Evolutionary conservation across 2,329 filamentous ascomycete genomes (phyloP).

Genomic region (Orbilia quercus): DNA sequence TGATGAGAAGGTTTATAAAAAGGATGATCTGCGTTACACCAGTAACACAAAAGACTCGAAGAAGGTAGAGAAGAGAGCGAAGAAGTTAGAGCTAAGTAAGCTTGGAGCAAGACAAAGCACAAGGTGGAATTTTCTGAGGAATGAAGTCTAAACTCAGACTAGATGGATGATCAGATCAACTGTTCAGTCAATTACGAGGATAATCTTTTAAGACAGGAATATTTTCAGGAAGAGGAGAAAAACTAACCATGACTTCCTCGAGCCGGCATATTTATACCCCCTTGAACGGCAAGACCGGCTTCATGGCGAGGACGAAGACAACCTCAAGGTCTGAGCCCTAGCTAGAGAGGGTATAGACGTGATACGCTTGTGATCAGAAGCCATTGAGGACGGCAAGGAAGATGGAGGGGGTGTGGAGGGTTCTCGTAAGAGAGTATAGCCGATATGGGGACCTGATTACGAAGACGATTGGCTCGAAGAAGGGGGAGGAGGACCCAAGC

Average conservation of each 20-base stretch:
- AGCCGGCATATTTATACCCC: constrained; percentile 55
- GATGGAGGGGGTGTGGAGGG: constrained; percentile 15
- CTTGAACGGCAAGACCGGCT: constrained; percentile 6
- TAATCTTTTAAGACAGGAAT: constrained; percentile 30
- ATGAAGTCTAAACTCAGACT: constrained; percentile 12
- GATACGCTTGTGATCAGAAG: constrained; percentile 32
- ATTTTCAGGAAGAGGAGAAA: constrained; percentile 49
- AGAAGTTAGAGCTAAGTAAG: constrained; percentile 6
- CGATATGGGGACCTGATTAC: constrained; percentile 34
- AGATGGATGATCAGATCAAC: constrained; percentile 12
- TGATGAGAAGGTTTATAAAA: constrained; percentile 41
- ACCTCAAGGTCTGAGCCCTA: constrained; percentile 55
- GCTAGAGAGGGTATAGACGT: constrained; percentile 28
- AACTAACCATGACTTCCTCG: constrained; percentile 42
- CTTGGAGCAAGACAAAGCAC: constrained; percentile 19
- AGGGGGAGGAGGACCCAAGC: constrained; percentile 15
- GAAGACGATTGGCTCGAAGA: constrained; percentile 40
- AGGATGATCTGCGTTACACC: constrained; percentile 49
- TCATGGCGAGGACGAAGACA: constrained; percentile 24
- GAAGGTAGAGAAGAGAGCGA: constrained; percentile 2
- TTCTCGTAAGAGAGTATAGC: constrained; percentile 34
- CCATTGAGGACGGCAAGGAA: constrained; percentile 36
- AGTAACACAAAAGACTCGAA: constrained; percentile 39
- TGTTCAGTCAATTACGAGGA: constrained; percentile 32
- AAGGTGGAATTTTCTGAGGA: constrained; percentile 32